Evolutionary conservation across 2,329 filamentous ascomycete species (phyloP).

Genomic region (Beauveria rudraprayagi): DNA sequence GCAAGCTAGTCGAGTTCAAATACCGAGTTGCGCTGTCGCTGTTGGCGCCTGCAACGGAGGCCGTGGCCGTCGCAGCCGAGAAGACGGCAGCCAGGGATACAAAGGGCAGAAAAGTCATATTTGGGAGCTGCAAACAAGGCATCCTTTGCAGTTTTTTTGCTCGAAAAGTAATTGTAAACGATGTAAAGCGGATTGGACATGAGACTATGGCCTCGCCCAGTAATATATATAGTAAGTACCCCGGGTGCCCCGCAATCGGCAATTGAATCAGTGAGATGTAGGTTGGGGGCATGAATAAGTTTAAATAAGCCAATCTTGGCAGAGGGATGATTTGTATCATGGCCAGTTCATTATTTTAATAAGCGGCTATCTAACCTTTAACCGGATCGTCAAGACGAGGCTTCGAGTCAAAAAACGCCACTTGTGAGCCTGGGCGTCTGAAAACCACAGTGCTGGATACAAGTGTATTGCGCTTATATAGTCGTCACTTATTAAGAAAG

Average conservation of each 20-base stretch:
- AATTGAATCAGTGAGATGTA: not conserved
- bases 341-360: no score
- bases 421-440: no score
- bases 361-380: not conserved
- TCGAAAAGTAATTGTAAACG: no score
- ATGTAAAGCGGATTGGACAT: not conserved
- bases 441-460: no score
- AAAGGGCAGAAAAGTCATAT: not conserved
- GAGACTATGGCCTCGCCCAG: no score
- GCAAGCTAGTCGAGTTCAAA: not conserved
- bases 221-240: not conserved
- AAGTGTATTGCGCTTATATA: no score
- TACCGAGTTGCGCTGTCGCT: not conserved
- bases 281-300: not conserved
- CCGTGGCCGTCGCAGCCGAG: not conserved
- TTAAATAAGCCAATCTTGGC: not conserved
- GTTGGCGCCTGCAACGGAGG: not conserved
- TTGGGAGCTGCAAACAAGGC: not conserved
- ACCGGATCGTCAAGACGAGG: no score
- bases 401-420: no score
- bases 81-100: not conserved
- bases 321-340: no score
- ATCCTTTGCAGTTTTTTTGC: not conserved
- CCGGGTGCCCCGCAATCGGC: not conserved
- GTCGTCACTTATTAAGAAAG: not conserved